Conservation (phyloP, 106 monocot species). For the Dendrobium officinale region DNA sequence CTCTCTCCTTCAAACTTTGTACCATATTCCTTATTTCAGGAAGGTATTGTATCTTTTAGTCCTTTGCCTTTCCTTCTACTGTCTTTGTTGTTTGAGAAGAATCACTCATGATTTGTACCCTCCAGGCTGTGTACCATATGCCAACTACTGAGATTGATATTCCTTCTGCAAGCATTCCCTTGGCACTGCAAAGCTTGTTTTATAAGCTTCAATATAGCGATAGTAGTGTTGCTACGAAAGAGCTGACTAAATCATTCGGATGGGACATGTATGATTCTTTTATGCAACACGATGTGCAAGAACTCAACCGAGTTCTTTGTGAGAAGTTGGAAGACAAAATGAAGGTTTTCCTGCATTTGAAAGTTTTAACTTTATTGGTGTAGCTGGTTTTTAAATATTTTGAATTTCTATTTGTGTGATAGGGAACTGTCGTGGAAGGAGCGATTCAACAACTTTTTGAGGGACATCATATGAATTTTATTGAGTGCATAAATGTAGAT, state of each 20-base stretch:
- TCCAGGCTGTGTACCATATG: conserved; percentile 90
- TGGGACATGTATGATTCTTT: conserved; percentile 61
- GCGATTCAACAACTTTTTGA: conserved; percentile 78
- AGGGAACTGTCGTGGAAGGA: conserved; percentile 78
- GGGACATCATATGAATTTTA: conserved; percentile 82
- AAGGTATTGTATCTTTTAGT: conserved; percentile 46
- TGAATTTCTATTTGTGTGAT: conserved; percentile 6
- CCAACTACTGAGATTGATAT: conserved; percentile 83
- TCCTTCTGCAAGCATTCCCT: conserved; percentile 78
- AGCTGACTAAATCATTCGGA: conserved; percentile 50
- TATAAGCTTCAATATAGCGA: conserved; percentile 52
- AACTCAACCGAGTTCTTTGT: conserved; percentile 76
- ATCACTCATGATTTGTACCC: not conserved
- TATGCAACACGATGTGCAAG: conserved; percentile 85
- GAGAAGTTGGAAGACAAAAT: conserved; percentile 88
- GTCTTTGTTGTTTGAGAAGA: not conserved
- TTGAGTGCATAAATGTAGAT: conserved; percentile 79
- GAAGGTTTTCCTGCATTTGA: conserved; percentile 43
- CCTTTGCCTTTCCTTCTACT: not conserved
- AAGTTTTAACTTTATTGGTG: not conserved
- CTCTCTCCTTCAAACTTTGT: conserved; percentile 97
- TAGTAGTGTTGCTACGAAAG: conserved; percentile 46
- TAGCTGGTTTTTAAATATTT: not conserved
- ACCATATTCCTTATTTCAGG: conserved; percentile 95
- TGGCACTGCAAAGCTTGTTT: conserved; percentile 66